Evolutionary conservation across 176 grass and related monocot species (phyloP).

Genomic region (Canna indica): DNA sequence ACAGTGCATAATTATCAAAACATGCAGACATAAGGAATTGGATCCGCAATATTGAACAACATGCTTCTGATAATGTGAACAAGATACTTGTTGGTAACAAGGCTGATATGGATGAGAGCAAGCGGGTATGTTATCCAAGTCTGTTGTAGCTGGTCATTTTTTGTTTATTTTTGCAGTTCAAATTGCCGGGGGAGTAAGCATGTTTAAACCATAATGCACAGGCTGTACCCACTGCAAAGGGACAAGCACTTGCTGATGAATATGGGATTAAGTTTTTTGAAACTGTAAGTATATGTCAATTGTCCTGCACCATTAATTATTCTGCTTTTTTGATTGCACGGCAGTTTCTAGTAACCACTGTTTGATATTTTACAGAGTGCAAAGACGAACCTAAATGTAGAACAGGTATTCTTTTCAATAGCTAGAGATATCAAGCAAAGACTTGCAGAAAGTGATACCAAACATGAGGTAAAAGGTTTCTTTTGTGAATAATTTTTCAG

Average conservation of each 20-base stretch:
- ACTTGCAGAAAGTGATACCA: slow-evolving; percentile 10
- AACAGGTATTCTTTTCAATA: slow-evolving; percentile 18
- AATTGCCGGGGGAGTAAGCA: background rate
- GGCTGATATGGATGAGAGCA: slow-evolving; percentile 24
- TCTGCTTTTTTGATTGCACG: background rate
- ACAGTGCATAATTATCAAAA: background rate
- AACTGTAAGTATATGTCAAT: slow-evolving; percentile 1
- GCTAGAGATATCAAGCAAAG: slow-evolving; percentile 24
- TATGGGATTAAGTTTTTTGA: slow-evolving; percentile 23
- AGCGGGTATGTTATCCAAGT: slow-evolving; percentile 5
- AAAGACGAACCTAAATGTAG: slow-evolving; percentile 20
- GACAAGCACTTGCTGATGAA: slow-evolving; percentile 24
- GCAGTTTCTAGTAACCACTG: background rate
- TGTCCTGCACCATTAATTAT: background rate
- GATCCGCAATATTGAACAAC: slow-evolving; percentile 21
- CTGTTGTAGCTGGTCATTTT: background rate
- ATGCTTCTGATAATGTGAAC: slow-evolving; percentile 25
- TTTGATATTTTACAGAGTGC: slow-evolving; percentile 10
- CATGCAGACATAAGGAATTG: slow-evolving; percentile 20
- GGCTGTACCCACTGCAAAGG: slow-evolving; percentile 15
- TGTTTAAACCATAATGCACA: background rate
- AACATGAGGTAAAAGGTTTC: slow-evolving; percentile 1
- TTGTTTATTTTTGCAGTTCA: background rate
- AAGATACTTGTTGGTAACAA: slow-evolving; percentile 21
- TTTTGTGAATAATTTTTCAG: no score